Evolutionary conservation across 108 stramenopile species (phyloP), one percentile per base, ranked within the genome.

Genomic region (Fistulifera pelliculosa): DNA sequence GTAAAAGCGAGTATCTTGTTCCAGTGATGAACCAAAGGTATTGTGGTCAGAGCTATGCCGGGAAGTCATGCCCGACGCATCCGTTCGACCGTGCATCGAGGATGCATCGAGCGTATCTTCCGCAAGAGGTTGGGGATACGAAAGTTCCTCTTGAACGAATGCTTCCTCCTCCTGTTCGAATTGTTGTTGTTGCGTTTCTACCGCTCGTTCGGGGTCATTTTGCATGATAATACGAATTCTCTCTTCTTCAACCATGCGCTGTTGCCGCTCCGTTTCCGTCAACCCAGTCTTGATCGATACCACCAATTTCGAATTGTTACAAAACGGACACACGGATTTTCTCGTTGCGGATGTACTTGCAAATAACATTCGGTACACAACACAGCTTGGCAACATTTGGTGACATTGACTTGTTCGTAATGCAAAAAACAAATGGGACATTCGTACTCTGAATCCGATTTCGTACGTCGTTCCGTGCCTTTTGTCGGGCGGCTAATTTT

Each of bases 351-450:
- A 26, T 75, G 71, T 21, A 93, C 80, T 62, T 93, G 90, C 43
- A 93, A 49, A 55, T 69, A 93, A 57, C 91, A 93, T 61, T 93
- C 91, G 4, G 92, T 93, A 55, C 92, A 93, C 21, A 93, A 69
- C 26, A 63, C 54, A 23, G 87, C 85, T 47, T 71, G 56, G 56
- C 92, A 93, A 66, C 92, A 93, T 31, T 70, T 74, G 52, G 92
- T 80, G 4, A 62, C 47, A 59, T 93, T 93, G 38, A 73, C 57
- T 56, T 70, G 61, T 11, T 48, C 42, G 61, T 80, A 93, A 55
- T 77, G 67, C 68, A 88, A 60, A 71, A 93, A 93, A 58, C 91
- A 93, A 60, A 93, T 93, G 50, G 87, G 91, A 70, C 91, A 93
- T 69, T 93, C 91, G 14, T 68, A 61, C 47, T 78, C 69, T 23